Evolutionary conservation across 352 stramenopile species (phyloP).

Genomic region (Pythium graminicola): DNA sequence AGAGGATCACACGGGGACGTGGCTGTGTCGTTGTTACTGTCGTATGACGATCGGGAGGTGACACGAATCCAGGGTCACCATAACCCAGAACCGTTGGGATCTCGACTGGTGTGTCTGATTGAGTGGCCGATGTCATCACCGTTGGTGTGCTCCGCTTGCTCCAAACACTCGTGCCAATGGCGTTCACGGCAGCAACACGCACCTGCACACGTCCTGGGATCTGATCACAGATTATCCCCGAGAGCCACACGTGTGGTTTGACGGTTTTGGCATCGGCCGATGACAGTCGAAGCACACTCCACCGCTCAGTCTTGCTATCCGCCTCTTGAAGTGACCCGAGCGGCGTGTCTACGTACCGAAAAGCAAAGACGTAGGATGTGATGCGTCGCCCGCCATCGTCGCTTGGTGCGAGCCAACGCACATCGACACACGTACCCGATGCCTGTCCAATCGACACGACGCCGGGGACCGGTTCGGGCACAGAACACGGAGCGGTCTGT

Average conservation of each 20-base stretch:
- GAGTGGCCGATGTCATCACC: no score
- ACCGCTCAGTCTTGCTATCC: no score
- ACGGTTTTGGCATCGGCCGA: background rate
- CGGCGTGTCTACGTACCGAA: conserved; percentile 12
- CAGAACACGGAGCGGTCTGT: conserved; percentile 34
- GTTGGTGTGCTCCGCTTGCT: conserved; percentile 36
- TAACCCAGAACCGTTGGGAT: conserved; percentile 42
- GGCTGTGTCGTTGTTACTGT: background rate
- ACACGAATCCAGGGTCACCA: conserved; percentile 27
- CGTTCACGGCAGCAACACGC: conserved; percentile 60
- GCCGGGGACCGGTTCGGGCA: conserved; percentile 35
- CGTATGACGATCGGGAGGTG: background rate
- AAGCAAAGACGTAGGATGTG: conserved; percentile 34
- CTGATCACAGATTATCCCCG: conserved; percentile 38
- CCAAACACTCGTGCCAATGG: conserved; percentile 46
- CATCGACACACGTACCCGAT: conserved; percentile 27
- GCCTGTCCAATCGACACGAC: conserved; percentile 26
- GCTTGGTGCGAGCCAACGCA: conserved; percentile 49
- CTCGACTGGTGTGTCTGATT: background rate
- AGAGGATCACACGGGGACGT: conserved; percentile 28
- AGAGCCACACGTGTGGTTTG: conserved; percentile 21
- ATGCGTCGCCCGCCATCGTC: conserved; percentile 54
- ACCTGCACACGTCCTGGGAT: conserved; percentile 44
- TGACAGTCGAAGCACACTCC: background rate
- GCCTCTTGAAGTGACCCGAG: conserved; percentile 10